These are phyloP conservation scores for Entomortierella parvispora DNA, from an alignment of 192 early-diverging fungal genomes.

Conservation along the genomic window DNA sequence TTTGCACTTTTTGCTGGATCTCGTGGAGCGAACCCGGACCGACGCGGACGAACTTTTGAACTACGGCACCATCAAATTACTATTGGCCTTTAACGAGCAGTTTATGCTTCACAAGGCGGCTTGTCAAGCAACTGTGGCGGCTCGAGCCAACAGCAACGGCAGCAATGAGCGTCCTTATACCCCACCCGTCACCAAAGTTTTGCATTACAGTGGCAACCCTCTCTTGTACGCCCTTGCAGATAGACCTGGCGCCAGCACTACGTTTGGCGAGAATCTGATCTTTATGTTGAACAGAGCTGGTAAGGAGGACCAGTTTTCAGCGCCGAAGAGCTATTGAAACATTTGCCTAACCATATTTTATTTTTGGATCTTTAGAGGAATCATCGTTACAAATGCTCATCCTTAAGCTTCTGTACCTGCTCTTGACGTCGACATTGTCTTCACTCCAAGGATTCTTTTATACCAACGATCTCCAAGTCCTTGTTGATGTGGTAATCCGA, in stretches of 20 bases:
- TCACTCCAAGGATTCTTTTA: conserved; percentile 80
- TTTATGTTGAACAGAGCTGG: conserved; percentile 93
- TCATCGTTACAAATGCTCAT: conserved; percentile 63
- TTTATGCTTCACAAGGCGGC: conserved; percentile 64
- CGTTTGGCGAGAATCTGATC: conserved; percentile 89
- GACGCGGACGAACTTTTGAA: conserved; percentile 66
- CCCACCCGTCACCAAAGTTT: too few relatives aligned
- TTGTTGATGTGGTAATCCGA: conserved; percentile 88
- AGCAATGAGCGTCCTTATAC: conserved; percentile 13
- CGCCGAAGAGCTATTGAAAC: background rate
- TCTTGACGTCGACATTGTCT: conserved; percentile 68
- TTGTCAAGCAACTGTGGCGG: conserved; percentile 27
- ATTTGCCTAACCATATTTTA: background rate
- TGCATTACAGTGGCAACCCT: conserved; percentile 55
- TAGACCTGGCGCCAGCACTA: conserved; percentile 72
- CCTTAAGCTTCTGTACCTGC: conserved; percentile 74
- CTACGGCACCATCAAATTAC: conserved; percentile 62
- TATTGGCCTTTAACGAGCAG: conserved; percentile 76
- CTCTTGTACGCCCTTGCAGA: conserved; percentile 60
- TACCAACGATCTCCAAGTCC: conserved; percentile 90
- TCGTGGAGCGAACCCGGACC: conserved; percentile 66
- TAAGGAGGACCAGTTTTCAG: conserved; percentile 24
- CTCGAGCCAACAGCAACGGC: conserved; percentile 14
- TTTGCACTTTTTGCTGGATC: conserved; percentile 62
- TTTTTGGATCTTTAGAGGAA: conserved; percentile 53